Base-by-base conservation (phyloP, 306 rosid genomes). In the Boehmeria nivea region DNA sequence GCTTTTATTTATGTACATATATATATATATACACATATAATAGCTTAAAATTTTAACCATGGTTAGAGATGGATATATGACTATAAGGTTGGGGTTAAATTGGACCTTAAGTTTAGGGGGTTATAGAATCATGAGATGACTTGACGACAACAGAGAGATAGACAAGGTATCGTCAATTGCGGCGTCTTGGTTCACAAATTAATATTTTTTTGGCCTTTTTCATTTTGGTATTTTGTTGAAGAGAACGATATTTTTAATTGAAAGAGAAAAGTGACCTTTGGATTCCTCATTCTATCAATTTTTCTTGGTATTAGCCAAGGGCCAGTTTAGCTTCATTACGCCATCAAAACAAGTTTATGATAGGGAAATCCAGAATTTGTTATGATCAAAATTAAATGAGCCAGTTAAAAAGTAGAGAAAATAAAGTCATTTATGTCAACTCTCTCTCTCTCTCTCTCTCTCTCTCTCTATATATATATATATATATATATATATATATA, bases 101-200 rank as follows among this genome's bases (percentile, higher is more conserved):
- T 59, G 51, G 23, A 38, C 53, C 63, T 59, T 59, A 3, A 10
- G 16, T 36, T 14, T 22, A 11, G 50, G 38, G 39, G 6, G n/a
- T n/a, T 12, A 18, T 5, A 12, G 28, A 21, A 34, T 51, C 16
- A n/a, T 20, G 33, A 48, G 37, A 52, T 19, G 64, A 11, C 34
- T 7, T 38, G 25, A n/a, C n/a, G n/a, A n/a, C n/a, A 25, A 40
- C 16, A 36, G 47, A 42, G 74, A 53, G 47, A 42, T 26, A 22
- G 68, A 53, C 65, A 53, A 37, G 42, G 3, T 2, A 59, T 59
- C 46, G 50, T 3, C 33, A 42, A 76, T 67, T 71, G 87, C 78
- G 74, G 79, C 70, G 73, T 18, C 54, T 13, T 17, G 43, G 42
- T 59, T 27, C n/a, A n/a, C n/a, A n/a, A 25, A 43, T 43, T 59